Evolutionary conservation across 768 basidiomycete genomes (phyloP).

Genomic region (Suillus occidentalis): DNA sequence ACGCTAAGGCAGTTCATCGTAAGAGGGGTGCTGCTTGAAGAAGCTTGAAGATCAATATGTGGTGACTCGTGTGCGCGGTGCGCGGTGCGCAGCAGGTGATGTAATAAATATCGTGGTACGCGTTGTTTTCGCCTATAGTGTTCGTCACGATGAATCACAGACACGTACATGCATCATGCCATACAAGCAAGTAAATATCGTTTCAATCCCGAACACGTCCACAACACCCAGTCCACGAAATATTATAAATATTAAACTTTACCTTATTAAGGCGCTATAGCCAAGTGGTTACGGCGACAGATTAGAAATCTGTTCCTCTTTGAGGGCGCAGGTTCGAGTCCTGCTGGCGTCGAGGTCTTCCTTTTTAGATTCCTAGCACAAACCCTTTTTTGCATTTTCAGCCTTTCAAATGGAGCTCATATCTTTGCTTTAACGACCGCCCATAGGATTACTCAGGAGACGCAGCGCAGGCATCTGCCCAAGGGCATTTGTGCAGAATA

Average conservation of each 20-base stretch:
- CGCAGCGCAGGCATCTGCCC: too few relatives aligned
- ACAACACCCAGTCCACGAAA: neutral
- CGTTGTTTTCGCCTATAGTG: neutral
- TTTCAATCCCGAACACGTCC: neutral
- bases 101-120: slow-evolving; percentile 3
- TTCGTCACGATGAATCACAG: neutral
- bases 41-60: neutral
- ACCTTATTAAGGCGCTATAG: slow-evolving; percentile 50
- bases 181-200: neutral
- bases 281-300: slow-evolving; percentile 70
- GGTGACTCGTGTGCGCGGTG: neutral
- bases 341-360: slow-evolving; percentile 39
- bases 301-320: slow-evolving; percentile 33
- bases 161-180: neutral
- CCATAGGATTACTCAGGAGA: too few relatives aligned
- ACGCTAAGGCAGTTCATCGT: slow-evolving; percentile 16
- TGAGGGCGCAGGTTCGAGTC: slow-evolving; percentile 46
- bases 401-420: too few relatives aligned
- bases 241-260: too few relatives aligned
- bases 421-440: too few relatives aligned
- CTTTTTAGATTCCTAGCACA: neutral
- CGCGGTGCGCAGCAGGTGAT: neutral
- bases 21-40: neutral
- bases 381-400: too few relatives aligned
- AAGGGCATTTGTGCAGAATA: too few relatives aligned